phyloP scores from a whole-genome alignment of 2,329 filamentous ascomycete genomes.

The Talaromyces sp. region DNA sequence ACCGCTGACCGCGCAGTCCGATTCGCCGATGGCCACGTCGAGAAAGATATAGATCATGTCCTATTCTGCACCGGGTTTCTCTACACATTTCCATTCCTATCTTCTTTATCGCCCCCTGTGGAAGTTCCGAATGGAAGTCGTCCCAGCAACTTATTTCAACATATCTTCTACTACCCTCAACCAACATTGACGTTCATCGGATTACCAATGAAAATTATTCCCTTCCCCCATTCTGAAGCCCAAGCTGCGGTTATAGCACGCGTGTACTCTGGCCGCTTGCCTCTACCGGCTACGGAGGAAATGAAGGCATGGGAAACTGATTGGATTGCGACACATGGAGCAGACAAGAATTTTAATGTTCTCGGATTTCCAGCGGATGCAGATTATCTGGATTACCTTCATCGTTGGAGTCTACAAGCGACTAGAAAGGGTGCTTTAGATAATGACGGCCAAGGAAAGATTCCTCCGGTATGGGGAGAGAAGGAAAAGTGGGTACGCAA shows the following conservation, averaged over 20 bases:
- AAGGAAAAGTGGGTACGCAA: conserved; percentile 8
- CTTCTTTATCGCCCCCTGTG: conserved; percentile 51
- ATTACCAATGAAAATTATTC: conserved; percentile 79
- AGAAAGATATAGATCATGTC: conserved; percentile 68
- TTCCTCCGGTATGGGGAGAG: conserved; percentile 1
- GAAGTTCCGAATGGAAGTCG: conserved; percentile 66
- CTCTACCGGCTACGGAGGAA: conserved; percentile 58
- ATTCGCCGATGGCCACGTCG: conserved; percentile 64
- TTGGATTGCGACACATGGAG: conserved; percentile 43
- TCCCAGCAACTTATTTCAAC: conserved; percentile 70
- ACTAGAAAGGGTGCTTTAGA: conserved; percentile 32
- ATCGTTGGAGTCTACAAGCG: conserved; percentile 39
- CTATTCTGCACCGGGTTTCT: conserved; percentile 90
- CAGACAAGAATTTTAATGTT: conserved; percentile 53
- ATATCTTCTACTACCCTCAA: conserved; percentile 71
- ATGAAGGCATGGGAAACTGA: conserved; percentile 68
- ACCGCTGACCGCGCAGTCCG: conserved; percentile 54
- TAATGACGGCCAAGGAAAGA: conserved; percentile 56
- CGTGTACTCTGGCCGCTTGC: conserved; percentile 69
- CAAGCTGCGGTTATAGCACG: conserved; percentile 75
- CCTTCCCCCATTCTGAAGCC: conserved; percentile 75
- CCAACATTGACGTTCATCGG: conserved; percentile 76
- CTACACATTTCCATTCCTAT: conserved; percentile 74
- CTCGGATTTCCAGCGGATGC: conserved; percentile 50
- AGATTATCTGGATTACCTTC: conserved; percentile 44